A percentile compares a stretch with the other conserved stretches of the same genome.
These are phyloP conservation scores for Sonneratia alba DNA, from an alignment of 345 rosid genomes.

Conservation along the genomic window DNA sequence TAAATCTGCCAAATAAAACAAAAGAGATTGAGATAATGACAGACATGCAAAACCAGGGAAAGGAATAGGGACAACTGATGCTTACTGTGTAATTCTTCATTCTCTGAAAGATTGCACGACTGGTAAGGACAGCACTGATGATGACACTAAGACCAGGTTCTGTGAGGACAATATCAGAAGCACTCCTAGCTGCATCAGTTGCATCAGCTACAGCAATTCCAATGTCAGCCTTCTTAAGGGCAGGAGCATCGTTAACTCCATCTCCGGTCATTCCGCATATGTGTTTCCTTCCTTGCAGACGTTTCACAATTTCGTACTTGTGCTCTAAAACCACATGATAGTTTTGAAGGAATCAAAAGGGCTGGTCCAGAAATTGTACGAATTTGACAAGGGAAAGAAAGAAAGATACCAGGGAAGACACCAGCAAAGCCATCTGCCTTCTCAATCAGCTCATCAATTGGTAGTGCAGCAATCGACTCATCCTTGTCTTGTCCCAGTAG, in stretches of 20 bases:
- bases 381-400: not conserved
- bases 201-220: slow-evolving; percentile 99
- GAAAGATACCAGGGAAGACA: slow-evolving; percentile 71
- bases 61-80: not conserved
- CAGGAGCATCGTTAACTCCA: slow-evolving; percentile 99
- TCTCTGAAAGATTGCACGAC: slow-evolving; percentile 94
- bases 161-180: slow-evolving; percentile 92
- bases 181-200: slow-evolving; percentile 96
- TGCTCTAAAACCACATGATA: slow-evolving; percentile 43
- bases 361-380: not conserved
- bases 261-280: slow-evolving; percentile 99
- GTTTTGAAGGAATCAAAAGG: slow-evolving; percentile 6
- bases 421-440: slow-evolving; percentile 99
- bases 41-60: not conserved
- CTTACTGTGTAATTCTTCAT: slow-evolving; percentile 96
- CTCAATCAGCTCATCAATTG: slow-evolving; percentile 93
- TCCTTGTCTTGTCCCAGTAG: slow-evolving; percentile 89
- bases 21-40: slow-evolving; percentile 8
- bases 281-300: slow-evolving; percentile 93
- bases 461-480: slow-evolving; percentile 82
- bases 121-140: slow-evolving; percentile 94
- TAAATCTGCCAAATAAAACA: slow-evolving; percentile 56
- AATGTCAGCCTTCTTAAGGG: slow-evolving; percentile 96
- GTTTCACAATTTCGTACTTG: slow-evolving; percentile 94
- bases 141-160: slow-evolving; percentile 99